Base-by-base conservation (phyloP, 106 monocot species). In the Alisma plantagoaquatica region DNA sequence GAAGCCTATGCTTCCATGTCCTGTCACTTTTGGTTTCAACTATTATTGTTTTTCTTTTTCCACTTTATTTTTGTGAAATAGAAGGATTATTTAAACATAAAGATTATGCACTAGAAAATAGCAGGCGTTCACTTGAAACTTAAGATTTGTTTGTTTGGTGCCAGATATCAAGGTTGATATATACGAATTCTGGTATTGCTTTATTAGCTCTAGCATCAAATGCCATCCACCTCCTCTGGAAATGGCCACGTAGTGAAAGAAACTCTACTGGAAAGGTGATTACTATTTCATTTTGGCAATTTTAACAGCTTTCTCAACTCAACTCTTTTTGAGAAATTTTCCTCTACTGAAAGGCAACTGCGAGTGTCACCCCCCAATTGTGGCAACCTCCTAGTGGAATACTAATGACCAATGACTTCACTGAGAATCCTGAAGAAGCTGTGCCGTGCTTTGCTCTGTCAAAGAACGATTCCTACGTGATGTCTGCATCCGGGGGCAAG, bases 401-500 rank as follows among this genome's bases (percentile, higher is more conserved):
- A 33, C 44, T 81, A 32, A 81, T 91, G 91, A 80, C 84, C 18
- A 91, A 91, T 63, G 91, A 91, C 31, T 61, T 75, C 20, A 57
- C 60, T 38, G 80, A 84, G 48, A 91, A 91, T 66, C 70, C 72
- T 32, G 84, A 84, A 55, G 80, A 84, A 66, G 75, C 67, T 41
- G 77, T 84, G 18, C 77, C 80, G 3, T 91, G 91, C 56, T 84
- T 84, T 75, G 91, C 91, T 43, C 31, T 84, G 32, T 81, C 84
- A 47, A 91, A 91, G 59, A 84, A 91, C 38, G 91, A 81, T 55
- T 80, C 77, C 14, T 84, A 91, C 64, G 81, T 91, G 23, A 70
- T 84, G 91, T 91, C 91, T 10, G 77, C 84, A 26, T 91, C 84
- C 5, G 91, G 91, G 33, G 80, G 77, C 16, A 84, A 91, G 51